Evolutionary conservation across 805 yeast species (phyloP), one percentile per base, ranked within the genome.

Genomic region (Myxozyma neotropica): DNA sequence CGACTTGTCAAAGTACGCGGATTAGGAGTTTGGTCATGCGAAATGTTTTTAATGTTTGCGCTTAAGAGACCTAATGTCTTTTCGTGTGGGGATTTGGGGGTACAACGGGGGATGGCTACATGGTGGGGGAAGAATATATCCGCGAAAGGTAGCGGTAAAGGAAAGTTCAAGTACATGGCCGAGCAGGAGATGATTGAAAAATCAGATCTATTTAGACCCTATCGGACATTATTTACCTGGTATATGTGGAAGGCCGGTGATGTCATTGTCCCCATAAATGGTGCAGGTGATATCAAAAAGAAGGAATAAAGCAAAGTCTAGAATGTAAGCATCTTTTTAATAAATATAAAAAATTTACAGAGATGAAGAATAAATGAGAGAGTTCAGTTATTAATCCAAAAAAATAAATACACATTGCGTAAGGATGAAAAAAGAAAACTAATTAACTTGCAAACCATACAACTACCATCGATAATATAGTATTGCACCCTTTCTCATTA

Each of bases 11-110:
- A 71, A 26, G 75, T 87, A 62, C 87, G 87, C 68, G 95, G 95
- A 0, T 80, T 88, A 17, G 95, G 94, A 0, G 68, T 77, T 1
- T 92, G 98, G 98, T 83, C 91, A 3, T 92, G 94, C 0, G 87
- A 87, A 55, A 92, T 92, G 96, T 92, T 90, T 72, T 73, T 88
- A 17, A 69, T 86, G 23, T 89, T 89, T 69, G 87, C 88, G 0
- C 74, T 91, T 46, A 80, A 79, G 26, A 79, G 88, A 57, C 70
- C 82, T 69, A 85, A 92, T 70, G 82, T 89, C 0, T 89, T 89
- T 71, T 86, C 94, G 4, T 75, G 81, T 4, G 89, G 85, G 19
- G 97, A 92, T 73, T 74, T 92, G 48, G 97, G 97, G 0, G 81
- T 92, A 1, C 90, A 92, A 33, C 76, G 96, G 63, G 97, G 97